phyloP scores from a whole-genome alignment of 345 rosid genomes.

The Eucalyptus paniculata region DNA sequence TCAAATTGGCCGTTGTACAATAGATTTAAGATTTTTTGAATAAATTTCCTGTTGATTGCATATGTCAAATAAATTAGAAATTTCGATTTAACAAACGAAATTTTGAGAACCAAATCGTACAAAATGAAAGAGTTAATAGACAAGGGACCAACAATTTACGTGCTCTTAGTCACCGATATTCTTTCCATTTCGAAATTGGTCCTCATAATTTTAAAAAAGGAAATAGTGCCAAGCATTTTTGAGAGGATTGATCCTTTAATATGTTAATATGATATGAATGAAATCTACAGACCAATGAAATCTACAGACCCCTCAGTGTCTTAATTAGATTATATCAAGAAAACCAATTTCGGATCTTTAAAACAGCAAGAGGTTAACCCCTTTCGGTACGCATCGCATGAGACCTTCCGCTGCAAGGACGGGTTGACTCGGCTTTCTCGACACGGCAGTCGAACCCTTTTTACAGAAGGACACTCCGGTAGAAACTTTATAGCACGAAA shows the following conservation, averaged over 20 bases:
- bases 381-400: background rate
- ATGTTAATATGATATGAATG: background rate
- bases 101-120: background rate
- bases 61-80: background rate
- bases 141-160: background rate
- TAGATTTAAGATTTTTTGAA: too few species aligned
- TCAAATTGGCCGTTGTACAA: accelerated
- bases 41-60: accelerated
- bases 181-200: background rate
- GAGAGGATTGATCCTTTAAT: background rate
- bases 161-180: background rate
- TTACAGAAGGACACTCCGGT: background rate
- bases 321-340: background rate
- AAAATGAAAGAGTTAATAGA: background rate
- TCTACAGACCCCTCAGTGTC: background rate
- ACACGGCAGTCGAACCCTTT: background rate
- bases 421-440: background rate
- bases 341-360: background rate
- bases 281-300: background rate
- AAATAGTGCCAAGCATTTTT: background rate
- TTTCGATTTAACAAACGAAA: background rate
- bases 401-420: background rate
- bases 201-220: background rate
- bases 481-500: background rate
- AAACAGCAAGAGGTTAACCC: background rate